phyloP scores from a whole-genome alignment of 257 asterid genomes.

The Asclepias syriaca region DNA sequence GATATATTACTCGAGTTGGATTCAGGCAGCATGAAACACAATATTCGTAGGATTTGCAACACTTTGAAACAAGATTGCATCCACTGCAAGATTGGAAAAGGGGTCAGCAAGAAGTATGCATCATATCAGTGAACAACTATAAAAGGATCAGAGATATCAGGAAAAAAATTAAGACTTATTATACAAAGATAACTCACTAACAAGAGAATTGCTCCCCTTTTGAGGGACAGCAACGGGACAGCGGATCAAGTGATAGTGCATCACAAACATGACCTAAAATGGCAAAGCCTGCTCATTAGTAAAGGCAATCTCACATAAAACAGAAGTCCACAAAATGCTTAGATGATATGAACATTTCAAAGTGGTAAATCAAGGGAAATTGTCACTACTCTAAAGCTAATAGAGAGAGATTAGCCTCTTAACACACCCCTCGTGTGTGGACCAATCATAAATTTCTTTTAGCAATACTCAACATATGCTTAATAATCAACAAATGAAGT shows the following conservation, averaged over 20 bases:
- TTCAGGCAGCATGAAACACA: conserved; percentile 97
- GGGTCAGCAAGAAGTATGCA: conserved; percentile 12
- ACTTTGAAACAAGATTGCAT: conserved; percentile 68
- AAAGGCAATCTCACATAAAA: conserved; percentile 17
- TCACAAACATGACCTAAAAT: conserved; percentile 80
- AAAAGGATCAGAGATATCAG: background rate
- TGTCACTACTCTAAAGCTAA: too few species aligned
- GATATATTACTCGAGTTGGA: conserved; percentile 57
- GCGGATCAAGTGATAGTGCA: conserved; percentile 63
- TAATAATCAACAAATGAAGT: too few species aligned
- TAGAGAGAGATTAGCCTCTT: too few species aligned
- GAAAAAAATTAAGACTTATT: background rate
- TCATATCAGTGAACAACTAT: background rate
- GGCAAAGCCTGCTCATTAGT: conserved; percentile 1
- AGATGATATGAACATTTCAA: background rate
- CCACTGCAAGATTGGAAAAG: conserved; percentile 47
- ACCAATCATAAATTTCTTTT: too few species aligned
- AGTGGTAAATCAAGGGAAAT: too few species aligned
- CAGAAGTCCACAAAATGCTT: background rate
- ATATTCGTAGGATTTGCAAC: conserved; percentile 85
- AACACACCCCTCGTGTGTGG: too few species aligned
- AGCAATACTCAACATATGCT: too few species aligned
- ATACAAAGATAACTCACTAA: conserved; percentile 61
- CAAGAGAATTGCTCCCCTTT: conserved; percentile 75
- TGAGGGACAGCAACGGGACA: conserved; percentile 59